These are phyloP conservation scores for Penicillium robsamsonii DNA, from an alignment of 495 filamentous ascomycete genomes.

Conservation along the genomic window DNA sequence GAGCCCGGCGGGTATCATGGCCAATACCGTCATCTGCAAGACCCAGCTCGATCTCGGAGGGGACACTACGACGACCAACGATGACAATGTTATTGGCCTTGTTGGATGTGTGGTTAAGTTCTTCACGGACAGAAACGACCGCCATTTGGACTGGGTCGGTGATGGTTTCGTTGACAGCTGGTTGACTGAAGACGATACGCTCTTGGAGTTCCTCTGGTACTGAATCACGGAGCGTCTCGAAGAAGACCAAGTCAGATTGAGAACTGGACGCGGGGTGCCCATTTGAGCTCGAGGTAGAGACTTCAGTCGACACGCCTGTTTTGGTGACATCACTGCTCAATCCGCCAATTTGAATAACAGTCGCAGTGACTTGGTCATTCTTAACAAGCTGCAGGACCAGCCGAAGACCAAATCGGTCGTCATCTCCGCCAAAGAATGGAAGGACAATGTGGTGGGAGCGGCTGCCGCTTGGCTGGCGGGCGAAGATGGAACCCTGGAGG, in stretches of 20 bases:
- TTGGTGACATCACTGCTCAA: conserved; percentile 2
- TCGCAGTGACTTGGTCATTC: conserved; percentile 63
- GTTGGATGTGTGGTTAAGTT: conserved; percentile 57
- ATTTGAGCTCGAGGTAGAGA: background rate
- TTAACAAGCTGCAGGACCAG: conserved; percentile 78
- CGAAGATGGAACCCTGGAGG: conserved; percentile 50
- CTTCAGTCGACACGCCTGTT: background rate
- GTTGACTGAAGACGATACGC: conserved; percentile 60
- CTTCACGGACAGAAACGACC: conserved; percentile 49
- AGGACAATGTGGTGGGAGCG: conserved; percentile 83
- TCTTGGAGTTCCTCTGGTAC: conserved; percentile 54
- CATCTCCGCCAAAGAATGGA: conserved; percentile 80
- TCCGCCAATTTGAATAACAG: conserved; percentile 30
- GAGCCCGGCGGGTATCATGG: conserved; percentile 53
- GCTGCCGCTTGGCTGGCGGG: conserved; percentile 44
- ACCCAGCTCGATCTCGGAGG: conserved; percentile 16
- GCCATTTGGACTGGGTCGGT: conserved; percentile 32
- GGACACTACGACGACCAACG: conserved; percentile 56
- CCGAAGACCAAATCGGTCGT: conserved; percentile 78
- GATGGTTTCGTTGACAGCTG: conserved; percentile 11
- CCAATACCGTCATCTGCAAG: conserved; percentile 29
- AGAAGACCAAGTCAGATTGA: conserved; percentile 55
- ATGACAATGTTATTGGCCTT: conserved; percentile 81
- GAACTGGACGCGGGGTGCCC: background rate
- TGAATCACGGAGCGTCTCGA: conserved; percentile 61